Evolutionary conservation across 345 rosid species (phyloP), one percentile per base, ranked within the genome.

Genomic region (Clausena lansium): DNA sequence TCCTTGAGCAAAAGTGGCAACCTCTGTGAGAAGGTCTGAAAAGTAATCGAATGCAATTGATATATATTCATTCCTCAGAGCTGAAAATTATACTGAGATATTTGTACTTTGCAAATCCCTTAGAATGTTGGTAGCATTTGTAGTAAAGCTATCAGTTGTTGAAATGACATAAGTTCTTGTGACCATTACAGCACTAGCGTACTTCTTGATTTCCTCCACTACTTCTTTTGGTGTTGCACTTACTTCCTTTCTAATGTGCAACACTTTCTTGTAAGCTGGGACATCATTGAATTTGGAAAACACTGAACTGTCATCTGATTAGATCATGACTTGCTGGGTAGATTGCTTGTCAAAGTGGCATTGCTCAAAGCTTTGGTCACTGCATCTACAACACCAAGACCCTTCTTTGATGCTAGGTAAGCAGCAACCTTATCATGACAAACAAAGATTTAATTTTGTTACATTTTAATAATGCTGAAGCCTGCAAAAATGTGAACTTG

Each of bases 221-320:
- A 89, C 33, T 55, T 74, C 77, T 61, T 81, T 83, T 1, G 97
- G 90, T 25, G 89, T 94, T 30, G 80, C 89, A 1, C 94, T 80
- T 57, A 96, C 80, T 25, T 73, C 84, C 33, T 89, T 80, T 22
- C 77, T 74, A 4, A 96, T 83, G 65, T 64, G 28, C 65, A 94
- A 71, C 41, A 92, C 86, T 86, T 93, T 91, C 58, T 78, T 84
- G 89, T 86, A 92, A 8, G 88, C 70, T 11, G 87, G 80, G 57
- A 83, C 70, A 13, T 81, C 80, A 24, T 83, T 68, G 68, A 91
- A 94, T 64, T 84, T 86, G 27, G 86, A 70, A 76, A 95, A 73
- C 50, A 95, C 97, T 0, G 97, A 86, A 24, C 85, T 90, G 82
- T 96, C 97, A 36, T 89, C 97, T 45, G 99, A 96, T 79, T 85